Evolutionary conservation across 2,329 filamentous ascomycete genomes (phyloP).

Genomic region (Fusarium sp.): DNA sequence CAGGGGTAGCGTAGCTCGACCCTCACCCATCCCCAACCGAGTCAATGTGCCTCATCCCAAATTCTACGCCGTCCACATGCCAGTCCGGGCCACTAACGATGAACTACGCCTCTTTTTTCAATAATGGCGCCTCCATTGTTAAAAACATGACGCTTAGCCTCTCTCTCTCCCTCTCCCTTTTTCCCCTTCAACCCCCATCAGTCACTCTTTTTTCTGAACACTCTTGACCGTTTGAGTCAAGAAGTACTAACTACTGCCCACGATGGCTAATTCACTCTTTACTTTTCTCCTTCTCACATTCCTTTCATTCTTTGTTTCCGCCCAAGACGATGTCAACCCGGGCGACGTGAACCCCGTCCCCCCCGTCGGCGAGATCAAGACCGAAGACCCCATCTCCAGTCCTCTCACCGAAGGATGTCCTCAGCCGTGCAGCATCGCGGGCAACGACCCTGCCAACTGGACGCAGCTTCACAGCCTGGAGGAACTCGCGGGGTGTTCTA

Average conservation of each 20-base stretch:
- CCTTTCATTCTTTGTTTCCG: constrained; percentile 14
- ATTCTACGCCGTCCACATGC: constrained; percentile 27
- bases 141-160: constrained; percentile 13
- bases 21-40: not conserved
- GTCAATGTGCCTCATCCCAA: constrained; percentile 2
- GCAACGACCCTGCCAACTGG: constrained; percentile 36
- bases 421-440: constrained; percentile 27
- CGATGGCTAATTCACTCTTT: constrained; percentile 39
- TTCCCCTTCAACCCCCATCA: not conserved
- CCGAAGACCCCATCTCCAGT: constrained; percentile 37
- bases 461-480: constrained; percentile 37
- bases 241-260: constrained; percentile 4
- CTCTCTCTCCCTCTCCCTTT: not conserved
- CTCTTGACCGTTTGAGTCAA: not conserved
- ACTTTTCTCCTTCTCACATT: constrained; percentile 27
- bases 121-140: constrained; percentile 3
- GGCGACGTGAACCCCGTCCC: constrained; percentile 34
- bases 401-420: constrained; percentile 39
- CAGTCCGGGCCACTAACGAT: not conserved
- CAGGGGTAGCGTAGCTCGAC: not conserved
- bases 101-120: constrained; percentile 18
- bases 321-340: constrained; percentile 18
- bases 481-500: constrained; percentile 26
- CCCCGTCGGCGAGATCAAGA: constrained; percentile 34
- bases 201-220: not conserved